These are phyloP conservation scores for Talaromyces proteolyticus DNA, from an alignment of 495 filamentous ascomycete genomes.

Conservation along the genomic window DNA sequence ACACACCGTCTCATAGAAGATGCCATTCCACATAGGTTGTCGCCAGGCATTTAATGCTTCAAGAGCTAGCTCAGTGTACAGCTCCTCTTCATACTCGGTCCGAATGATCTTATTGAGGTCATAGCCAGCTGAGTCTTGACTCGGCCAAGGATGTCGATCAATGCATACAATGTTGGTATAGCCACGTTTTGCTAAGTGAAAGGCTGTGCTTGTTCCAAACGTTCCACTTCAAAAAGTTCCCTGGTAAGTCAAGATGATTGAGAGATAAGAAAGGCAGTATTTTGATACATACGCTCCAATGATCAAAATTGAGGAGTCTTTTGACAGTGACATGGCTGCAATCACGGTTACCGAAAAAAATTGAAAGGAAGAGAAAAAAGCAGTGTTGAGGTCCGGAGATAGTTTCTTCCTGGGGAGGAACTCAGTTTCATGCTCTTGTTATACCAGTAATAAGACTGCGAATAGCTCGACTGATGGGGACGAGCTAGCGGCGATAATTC, in stretches of 20 bases:
- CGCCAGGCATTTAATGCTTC: slow-evolving; percentile 15
- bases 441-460: no score
- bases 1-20: slow-evolving; percentile 4
- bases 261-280: background rate
- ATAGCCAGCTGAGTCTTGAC: slow-evolving; percentile 31
- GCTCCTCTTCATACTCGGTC: slow-evolving; percentile 37
- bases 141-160: slow-evolving; percentile 36
- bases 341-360: background rate
- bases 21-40: slow-evolving; percentile 7
- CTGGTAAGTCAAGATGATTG: background rate
- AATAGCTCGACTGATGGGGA: no score
- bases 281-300: slow-evolving; percentile 14
- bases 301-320: slow-evolving; percentile 13
- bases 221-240: slow-evolving; percentile 29
- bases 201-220: slow-evolving; percentile 39
- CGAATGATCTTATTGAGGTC: slow-evolving; percentile 42
- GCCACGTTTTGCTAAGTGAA: slow-evolving; percentile 37
- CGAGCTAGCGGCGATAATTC: no score
- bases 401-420: background rate
- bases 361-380: no score
- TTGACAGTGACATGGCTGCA: slow-evolving; percentile 10
- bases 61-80: slow-evolving; percentile 33
- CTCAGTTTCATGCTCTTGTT: no score
- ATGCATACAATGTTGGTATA: slow-evolving; percentile 39
- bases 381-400: no score